Evolutionary conservation across 2,329 filamentous ascomycete genomes (phyloP), one percentile per base, ranked within the genome.

Genomic region (Ophiostoma angusticollis): DNA sequence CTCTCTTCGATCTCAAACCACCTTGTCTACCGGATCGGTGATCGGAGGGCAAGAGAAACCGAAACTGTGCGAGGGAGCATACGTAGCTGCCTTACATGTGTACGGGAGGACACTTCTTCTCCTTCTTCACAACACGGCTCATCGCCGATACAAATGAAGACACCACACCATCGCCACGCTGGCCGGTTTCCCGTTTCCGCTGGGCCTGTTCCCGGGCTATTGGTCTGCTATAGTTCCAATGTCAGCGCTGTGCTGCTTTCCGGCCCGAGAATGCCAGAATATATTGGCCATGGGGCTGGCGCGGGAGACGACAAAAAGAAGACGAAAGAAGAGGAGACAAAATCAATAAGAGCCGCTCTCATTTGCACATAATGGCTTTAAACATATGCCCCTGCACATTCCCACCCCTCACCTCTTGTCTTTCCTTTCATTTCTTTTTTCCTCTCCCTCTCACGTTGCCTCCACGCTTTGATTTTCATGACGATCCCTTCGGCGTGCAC

Each of bases 141-240:
- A 37, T 37, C 35, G 35, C 12, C 35, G 28, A 37, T 31, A 28
- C 35, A 37, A 30, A 37, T 37, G 35, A 37, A 37, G 27, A 19
- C 35, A 37, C 35, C 35, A 17, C n/a, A 18, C 14, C 17, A 25
- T 36, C 18, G 25, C 34, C 28, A 29, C 25, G 24, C 25, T 17
- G 34, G 34, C 14, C 12, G 19, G 9, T 35, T 24, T 35, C 17
- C 24, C 6, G 7, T 39, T 23, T n/a, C 6, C 2, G 16, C 14
- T n/a, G n/a, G n/a, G n/a, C n/a, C n/a, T n/a, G n/a, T n/a, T n/a
- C n/a, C n/a, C n/a, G n/a, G n/a, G n/a, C n/a, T n/a, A n/a, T 21
- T 16, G 18, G 9, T 23, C 19, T 25, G n/a, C 11, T 23, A 16
- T 2, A 29, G 35, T 22, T 25, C 35, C 35, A 37, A 30, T 23